These are phyloP conservation scores for Kockovaella imperatae DNA, from an alignment of 768 basidiomycete species.

Conservation along the genomic window DNA sequence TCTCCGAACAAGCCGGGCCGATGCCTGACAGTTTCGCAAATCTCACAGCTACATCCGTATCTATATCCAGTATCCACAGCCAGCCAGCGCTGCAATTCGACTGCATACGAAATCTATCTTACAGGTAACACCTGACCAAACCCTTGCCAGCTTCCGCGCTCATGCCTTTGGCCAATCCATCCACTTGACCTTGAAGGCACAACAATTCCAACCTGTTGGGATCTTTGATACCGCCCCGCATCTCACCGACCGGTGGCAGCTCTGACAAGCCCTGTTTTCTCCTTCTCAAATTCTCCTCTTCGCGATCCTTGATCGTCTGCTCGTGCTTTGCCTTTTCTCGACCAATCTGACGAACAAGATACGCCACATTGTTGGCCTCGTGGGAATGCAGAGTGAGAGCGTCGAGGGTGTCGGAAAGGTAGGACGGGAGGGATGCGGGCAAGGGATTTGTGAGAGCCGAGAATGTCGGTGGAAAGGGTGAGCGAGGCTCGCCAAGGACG, in stretches of 20 bases:
- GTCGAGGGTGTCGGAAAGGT: constrained; percentile 77
- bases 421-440: constrained; percentile 58
- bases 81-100: no score
- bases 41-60: no score
- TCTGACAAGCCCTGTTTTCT: constrained; percentile 75
- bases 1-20: no score
- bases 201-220: constrained; percentile 81
- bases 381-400: constrained; percentile 76
- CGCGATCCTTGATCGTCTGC: constrained; percentile 68
- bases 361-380: constrained; percentile 87
- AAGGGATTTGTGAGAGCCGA: constrained; percentile 64
- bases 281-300: constrained; percentile 75
- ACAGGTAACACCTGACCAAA: constrained; percentile 73
- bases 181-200: constrained; percentile 77
- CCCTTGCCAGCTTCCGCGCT: constrained; percentile 55
- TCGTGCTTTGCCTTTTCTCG: constrained; percentile 76
- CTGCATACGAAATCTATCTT: constrained; percentile 2
- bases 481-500: constrained; percentile 9
- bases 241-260: constrained; percentile 73
- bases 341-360: constrained; percentile 76
- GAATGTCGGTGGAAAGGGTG: constrained; percentile 53
- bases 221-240: constrained; percentile 79
- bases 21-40: no score
- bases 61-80: neutral
- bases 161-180: constrained; percentile 71